Evolutionary conservation across 495 filamentous ascomycete species (phyloP), one percentile per base, ranked within the genome.

Genomic region (Penicillium ucsense): DNA sequence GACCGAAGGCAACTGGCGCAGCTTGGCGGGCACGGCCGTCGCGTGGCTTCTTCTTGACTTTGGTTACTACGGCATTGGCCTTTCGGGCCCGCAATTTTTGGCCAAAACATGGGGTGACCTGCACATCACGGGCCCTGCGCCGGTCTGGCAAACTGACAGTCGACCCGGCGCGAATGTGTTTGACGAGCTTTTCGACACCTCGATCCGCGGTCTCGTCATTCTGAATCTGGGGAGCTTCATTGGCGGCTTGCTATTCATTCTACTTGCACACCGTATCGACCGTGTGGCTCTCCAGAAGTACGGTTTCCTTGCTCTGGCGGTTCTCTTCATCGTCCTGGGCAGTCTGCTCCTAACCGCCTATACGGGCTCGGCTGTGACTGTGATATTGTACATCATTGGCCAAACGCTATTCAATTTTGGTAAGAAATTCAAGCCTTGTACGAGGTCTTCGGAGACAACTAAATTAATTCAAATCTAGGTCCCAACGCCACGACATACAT

Each of bases 401-500:
- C 77, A 85, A 56, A 55, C 80, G 0, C 51, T 83, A n/a, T 85
- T 84, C 63, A 83, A 84, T 51, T 71, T 83, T 29, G 81, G 81
- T 61, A 59, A 30, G 47, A 20, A 20, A 20, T 20, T 20, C 20
- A 20, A 20, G 20, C 20, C 20, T 2, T 20, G 20, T 20, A 2
- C 20, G 20, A 20, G 2, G 2, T 20, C 20, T 20, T 20, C 32
- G n/a, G 38, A 30, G 28, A 45, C 9, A 10, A 28, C 35, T 31
- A 35, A 20, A 34, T 48, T 55, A 47, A 63, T 46, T 47, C 31
- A 30, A 36, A n/a, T 9, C 7, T 43, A 67, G 69, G 70, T 34
- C 77, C 78, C 32, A 83, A 81, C 52, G 75, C 74, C 27, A 75
- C 80, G 31, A 80, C 74, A 1, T 84, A 82, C 55, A 81, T 83